phyloP scores from a whole-genome alignment of 148 eudicot species.

The Rhododendron henanense region DNA sequence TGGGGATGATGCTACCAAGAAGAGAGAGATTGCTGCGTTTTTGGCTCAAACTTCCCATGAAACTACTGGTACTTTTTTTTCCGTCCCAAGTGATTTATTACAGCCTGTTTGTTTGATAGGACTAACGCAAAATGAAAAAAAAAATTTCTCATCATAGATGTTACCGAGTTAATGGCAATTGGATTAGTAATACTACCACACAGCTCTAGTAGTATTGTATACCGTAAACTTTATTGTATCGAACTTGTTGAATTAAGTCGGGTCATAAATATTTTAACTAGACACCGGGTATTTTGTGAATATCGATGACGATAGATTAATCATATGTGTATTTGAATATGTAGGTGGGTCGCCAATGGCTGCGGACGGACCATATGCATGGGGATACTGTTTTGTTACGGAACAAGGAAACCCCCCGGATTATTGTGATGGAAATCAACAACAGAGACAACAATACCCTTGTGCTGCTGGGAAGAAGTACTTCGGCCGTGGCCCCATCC shows the following conservation, averaged over 20 bases:
- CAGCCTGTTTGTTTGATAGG: too few relatives aligned
- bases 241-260: too few relatives aligned
- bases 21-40: conserved; percentile 55
- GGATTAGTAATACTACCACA: too few relatives aligned
- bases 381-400: conserved; percentile 47
- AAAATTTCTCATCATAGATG: too few relatives aligned
- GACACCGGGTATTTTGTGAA: too few relatives aligned
- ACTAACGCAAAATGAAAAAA: too few relatives aligned
- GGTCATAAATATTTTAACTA: too few relatives aligned
- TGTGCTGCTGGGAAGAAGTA: conserved; percentile 45
- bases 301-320: not conserved
- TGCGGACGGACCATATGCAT: conserved; percentile 60
- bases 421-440: conserved; percentile 15
- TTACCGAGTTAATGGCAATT: too few relatives aligned
- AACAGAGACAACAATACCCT: conserved; percentile 20
- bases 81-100: too few relatives aligned
- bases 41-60: conserved; percentile 59
- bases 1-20: conserved; percentile 24
- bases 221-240: too few relatives aligned
- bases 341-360: conserved; percentile 60
- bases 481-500: conserved; percentile 60
- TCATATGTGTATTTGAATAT: not conserved
- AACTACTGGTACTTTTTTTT: conserved; percentile 37
- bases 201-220: too few relatives aligned
- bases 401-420: conserved; percentile 21